These are phyloP conservation scores for Kluyveromyces wickerhamii DNA, from an alignment of 805 yeast species.

Conservation along the genomic window DNA sequence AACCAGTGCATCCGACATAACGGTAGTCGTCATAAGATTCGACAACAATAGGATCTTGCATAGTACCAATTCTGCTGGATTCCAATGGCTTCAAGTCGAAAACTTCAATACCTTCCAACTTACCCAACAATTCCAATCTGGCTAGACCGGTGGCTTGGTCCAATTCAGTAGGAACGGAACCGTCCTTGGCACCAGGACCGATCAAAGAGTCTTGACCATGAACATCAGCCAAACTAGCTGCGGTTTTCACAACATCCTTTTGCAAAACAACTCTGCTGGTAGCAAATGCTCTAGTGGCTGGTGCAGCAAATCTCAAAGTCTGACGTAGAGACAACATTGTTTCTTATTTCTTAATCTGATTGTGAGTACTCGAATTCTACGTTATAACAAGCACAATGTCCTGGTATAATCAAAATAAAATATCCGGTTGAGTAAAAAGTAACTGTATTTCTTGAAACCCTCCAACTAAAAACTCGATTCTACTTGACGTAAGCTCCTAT, in stretches of 20 bases:
- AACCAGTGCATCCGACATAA: constrained; percentile 96
- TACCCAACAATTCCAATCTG: constrained; percentile 90
- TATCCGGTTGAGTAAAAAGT: too few relatives aligned
- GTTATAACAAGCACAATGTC: too few relatives aligned
- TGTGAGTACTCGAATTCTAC: too few relatives aligned
- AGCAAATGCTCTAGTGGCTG: constrained; percentile 30
- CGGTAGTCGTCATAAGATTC: constrained; percentile 90
- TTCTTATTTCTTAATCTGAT: not conserved
- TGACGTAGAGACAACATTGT: constrained; percentile 33
- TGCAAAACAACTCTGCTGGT: constrained; percentile 26
- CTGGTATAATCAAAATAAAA: too few relatives aligned
- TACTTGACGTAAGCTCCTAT: too few relatives aligned
- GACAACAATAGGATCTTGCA: constrained; percentile 79
- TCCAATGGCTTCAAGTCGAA: constrained; percentile 86
- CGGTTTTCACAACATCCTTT: constrained; percentile 48
- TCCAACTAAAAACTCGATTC: too few relatives aligned
- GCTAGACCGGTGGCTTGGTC: constrained; percentile 98
- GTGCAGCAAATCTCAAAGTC: constrained; percentile 24
- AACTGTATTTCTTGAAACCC: too few relatives aligned
- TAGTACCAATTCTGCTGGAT: constrained; percentile 82
- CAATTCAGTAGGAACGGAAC: constrained; percentile 82
- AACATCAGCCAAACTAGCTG: constrained; percentile 66
- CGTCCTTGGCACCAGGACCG: constrained; percentile 85
- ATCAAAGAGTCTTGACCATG: constrained; percentile 67
- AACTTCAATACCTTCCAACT: constrained; percentile 90